phyloP scores from a whole-genome alignment of 2,329 filamentous ascomycete genomes.

The Dothistroma septosporum region DNA sequence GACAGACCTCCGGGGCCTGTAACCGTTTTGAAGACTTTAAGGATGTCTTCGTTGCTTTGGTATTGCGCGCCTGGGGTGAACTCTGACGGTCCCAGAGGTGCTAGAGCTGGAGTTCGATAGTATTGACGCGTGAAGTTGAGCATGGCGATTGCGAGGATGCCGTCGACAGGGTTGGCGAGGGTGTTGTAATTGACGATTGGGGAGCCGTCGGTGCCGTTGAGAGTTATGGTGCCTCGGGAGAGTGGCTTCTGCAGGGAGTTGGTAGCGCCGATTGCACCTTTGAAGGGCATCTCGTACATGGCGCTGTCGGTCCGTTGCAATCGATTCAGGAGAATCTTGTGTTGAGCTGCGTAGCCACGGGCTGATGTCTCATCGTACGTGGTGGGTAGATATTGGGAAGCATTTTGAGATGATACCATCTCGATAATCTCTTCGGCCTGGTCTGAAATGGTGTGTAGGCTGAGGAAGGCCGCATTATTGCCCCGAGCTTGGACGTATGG shows the following conservation, averaged over 20 bases:
- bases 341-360: slow-evolving; percentile 19
- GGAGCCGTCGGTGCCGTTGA: slow-evolving; percentile 34
- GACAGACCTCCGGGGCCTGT: slow-evolving; percentile 7
- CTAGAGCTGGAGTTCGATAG: slow-evolving; percentile 33
- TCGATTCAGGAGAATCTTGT: slow-evolving; percentile 12
- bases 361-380: neutral
- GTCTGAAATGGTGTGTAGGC: slow-evolving; percentile 19
- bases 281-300: slow-evolving; percentile 21
- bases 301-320: slow-evolving; percentile 11
- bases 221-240: slow-evolving; percentile 37
- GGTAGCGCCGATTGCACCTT: slow-evolving; percentile 5
- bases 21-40: neutral
- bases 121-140: slow-evolving; percentile 36
- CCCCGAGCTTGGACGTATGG: slow-evolving; percentile 15
- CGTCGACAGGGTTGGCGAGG: slow-evolving; percentile 37
- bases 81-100: slow-evolving; percentile 34
- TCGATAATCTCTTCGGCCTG: neutral
- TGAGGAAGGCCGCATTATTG: slow-evolving; percentile 23
- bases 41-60: slow-evolving; percentile 23
- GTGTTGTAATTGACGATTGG: slow-evolving; percentile 37
- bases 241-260: slow-evolving; percentile 36
- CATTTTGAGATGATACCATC: slow-evolving; percentile 14
- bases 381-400: slow-evolving; percentile 16
- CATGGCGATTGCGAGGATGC: slow-evolving; percentile 34
- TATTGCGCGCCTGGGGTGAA: slow-evolving; percentile 24